phyloP scores from a whole-genome alignment of 2,329 filamentous ascomycete genomes.

The Pseudocercospora macadamiae region DNA sequence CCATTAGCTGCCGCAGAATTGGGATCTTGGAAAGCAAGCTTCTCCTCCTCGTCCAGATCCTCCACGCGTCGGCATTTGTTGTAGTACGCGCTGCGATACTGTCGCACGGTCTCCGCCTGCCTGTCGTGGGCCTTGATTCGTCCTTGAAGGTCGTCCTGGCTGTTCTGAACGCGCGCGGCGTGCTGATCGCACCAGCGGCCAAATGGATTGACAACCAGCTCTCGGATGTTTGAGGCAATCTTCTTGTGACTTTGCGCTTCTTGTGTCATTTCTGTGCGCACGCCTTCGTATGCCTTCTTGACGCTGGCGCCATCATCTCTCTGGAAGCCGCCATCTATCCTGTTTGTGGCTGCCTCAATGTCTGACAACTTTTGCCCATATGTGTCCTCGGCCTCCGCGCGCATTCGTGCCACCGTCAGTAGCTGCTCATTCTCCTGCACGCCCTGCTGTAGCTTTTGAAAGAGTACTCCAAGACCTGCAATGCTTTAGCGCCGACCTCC shows the following conservation, averaged over 20 bases:
- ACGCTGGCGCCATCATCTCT: conserved; percentile 95
- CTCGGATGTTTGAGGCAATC: conserved; percentile 93
- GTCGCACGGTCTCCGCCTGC: conserved; percentile 87
- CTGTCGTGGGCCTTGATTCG: conserved; percentile 92
- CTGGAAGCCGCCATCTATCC: conserved; percentile 78
- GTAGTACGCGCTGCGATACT: conserved; percentile 94
- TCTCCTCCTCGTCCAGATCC: conserved; percentile 97
- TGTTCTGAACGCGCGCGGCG: conserved; percentile 85
- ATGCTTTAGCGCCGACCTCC: conserved; percentile 11
- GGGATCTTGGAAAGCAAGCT: conserved; percentile 92
- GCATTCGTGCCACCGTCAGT: conserved; percentile 86
- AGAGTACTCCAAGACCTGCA: conserved; percentile 81
- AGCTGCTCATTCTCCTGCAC: conserved; percentile 94
- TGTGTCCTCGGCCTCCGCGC: conserved; percentile 90
- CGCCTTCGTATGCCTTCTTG: conserved; percentile 94
- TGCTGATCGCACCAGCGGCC: conserved; percentile 95
- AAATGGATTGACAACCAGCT: conserved; percentile 93
- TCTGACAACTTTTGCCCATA: conserved; percentile 81
- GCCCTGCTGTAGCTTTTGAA: conserved; percentile 95
- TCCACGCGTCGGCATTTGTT: conserved; percentile 97
- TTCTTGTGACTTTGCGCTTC: conserved; percentile 88
- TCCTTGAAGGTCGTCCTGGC: conserved; percentile 88
- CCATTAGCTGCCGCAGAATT: conserved; percentile 50
- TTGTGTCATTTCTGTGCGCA: conserved; percentile 89
- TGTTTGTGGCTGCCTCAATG: conserved; percentile 81